Base-by-base conservation (phyloP, 164 flowering plant genomes). In the Tetracentron sinense region DNA sequence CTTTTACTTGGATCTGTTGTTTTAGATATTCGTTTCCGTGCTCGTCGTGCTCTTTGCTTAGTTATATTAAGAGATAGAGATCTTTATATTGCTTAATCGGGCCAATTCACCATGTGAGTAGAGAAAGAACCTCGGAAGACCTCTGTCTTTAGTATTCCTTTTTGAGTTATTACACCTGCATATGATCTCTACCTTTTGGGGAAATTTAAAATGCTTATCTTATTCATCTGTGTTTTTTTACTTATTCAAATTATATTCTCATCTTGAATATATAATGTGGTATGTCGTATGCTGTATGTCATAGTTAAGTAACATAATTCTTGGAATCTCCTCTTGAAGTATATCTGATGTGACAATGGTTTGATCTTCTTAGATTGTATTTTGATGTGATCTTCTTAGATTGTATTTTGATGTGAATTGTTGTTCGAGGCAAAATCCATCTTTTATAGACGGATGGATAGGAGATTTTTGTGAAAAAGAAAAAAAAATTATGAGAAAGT, bases 151-250 rank as follows among this genome's bases (percentile, higher is more conserved):
- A 20, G n/a, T 42, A 25, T 58, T 42, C 12, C 19, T 15, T 28
- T 29, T 60, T 53, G 46, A 16, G 48, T 50, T 21, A 23, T 48
- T 20, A 61, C 15, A 27, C 26, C 29, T 33, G 8, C 30, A 29
- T 61, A 49, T 46, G 64, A 49, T 21, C 64, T 50, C 42, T 17
- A 26, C 51, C 60, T 47, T 54, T 57, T 23, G 19, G 38, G 65
- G 42, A 65, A 42, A 22, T 54, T 61, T 68, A 54, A 68, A 68
- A 68, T 61, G 58, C 65, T 10, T 61, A 47, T 68, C 8, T 57
- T 47, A 23, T 61, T 58, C 17, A 29, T 25, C 19, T 61, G 55
- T 20, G 47, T 33, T 29, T 50, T 61, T 48, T 22, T 16, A 21
- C 25, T 4, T 50, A 53, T 26, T 53, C 27, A 15, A 23, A 52